phyloP scores from a whole-genome alignment of 2,329 filamentous ascomycete species.

The Aspergillus proliferans region DNA sequence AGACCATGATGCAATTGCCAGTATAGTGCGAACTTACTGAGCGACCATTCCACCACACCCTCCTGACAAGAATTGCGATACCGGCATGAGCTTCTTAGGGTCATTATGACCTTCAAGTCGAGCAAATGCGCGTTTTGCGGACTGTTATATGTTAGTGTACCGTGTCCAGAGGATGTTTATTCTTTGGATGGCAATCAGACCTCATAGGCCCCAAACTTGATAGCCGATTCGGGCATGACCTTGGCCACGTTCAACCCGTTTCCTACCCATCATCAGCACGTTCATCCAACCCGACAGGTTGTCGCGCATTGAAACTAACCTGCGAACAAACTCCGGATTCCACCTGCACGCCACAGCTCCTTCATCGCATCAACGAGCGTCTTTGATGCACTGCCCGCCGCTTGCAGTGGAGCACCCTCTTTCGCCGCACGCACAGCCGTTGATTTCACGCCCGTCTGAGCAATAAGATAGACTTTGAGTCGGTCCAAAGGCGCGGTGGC shows the following conservation, averaged over 20 bases:
- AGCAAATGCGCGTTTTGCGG: constrained; percentile 80
- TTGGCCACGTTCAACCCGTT: constrained; percentile 96
- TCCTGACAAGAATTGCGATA: constrained; percentile 84
- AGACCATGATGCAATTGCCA: constrained; percentile 10
- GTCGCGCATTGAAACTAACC: constrained; percentile 51
- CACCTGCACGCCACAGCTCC: constrained; percentile 79
- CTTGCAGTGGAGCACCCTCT: constrained; percentile 60
- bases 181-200: constrained; percentile 31
- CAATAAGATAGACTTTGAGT: constrained; percentile 94
- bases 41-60: constrained; percentile 90
- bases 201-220: constrained; percentile 97
- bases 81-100: constrained; percentile 68
- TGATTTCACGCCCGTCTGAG: constrained; percentile 65
- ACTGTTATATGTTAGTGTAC: constrained; percentile 40
- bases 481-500: constrained; percentile 94
- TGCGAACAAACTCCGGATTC: constrained; percentile 83
- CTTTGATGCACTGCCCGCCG: constrained; percentile 58
- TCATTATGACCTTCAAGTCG: constrained; percentile 83
- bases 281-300: neutral
- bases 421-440: constrained; percentile 61
- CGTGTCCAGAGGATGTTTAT: neutral
- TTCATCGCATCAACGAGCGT: constrained; percentile 68
- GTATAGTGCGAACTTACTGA: constrained; percentile 53
- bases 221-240: constrained; percentile 97
- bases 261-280: constrained; percentile 48